A percentile compares a stretch with the other conserved stretches of the same genome.
Conservation (phyloP, 306 rosid species). For the Castanopsis chinensis region DNA sequence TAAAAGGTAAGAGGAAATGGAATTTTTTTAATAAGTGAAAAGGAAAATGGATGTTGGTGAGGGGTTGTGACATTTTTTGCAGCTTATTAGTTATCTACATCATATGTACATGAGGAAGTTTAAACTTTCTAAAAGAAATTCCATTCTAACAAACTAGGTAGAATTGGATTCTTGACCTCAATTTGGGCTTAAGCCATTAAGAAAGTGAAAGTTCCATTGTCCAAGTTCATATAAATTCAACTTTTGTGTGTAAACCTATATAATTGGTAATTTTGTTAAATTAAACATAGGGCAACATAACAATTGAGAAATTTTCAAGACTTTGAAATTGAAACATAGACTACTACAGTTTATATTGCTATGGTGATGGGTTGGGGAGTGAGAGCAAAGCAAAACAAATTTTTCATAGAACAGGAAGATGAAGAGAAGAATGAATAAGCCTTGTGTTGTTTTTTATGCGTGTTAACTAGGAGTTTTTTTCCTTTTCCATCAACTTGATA, state of each 20-base stretch:
- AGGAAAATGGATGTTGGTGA: too few species aligned
- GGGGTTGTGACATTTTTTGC: neutral
- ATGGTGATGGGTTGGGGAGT: too few species aligned
- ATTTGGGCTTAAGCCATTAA: neutral
- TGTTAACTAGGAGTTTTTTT: too few species aligned
- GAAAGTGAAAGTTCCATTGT: neutral
- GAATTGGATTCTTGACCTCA: neutral
- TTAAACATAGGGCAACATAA: neutral
- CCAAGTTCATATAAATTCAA: neutral
- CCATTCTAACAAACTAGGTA: neutral
- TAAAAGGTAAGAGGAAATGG: neutral
- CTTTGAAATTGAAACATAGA: too few species aligned
- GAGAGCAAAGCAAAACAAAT: too few species aligned
- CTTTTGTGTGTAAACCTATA: neutral
- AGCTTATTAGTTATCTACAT: neutral
- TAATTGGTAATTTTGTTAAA: neutral
- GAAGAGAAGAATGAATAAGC: conserved; percentile 28
- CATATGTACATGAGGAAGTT: neutral
- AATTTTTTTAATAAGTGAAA: neutral
- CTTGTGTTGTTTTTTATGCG: conserved; percentile 40
- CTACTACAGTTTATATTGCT: too few species aligned
- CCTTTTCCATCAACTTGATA: too few species aligned
- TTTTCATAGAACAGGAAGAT: too few species aligned
- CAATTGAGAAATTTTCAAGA: neutral
- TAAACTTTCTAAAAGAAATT: neutral